These are phyloP conservation scores for Ceratobasidium sp. DNA, from an alignment of 1,284 basidiomycete species.

Conservation along the genomic window DNA sequence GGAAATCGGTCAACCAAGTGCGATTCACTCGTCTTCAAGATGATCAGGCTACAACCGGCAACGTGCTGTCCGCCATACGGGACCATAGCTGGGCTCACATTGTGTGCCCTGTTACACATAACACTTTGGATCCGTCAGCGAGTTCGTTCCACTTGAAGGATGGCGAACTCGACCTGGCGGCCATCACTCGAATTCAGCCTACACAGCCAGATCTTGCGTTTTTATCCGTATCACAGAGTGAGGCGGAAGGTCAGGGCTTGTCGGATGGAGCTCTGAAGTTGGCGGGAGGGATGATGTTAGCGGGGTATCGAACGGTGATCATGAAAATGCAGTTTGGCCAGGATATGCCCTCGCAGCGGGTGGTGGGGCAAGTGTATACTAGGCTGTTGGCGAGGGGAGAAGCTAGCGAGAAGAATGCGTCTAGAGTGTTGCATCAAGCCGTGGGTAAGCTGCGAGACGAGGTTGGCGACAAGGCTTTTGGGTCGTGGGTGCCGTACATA, in stretches of 20 bases:
- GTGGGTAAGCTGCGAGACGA: not conserved
- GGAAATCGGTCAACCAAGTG: too few species aligned
- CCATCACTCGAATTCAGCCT: not conserved
- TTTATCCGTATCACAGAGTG: not conserved
- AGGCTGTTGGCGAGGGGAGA: not conserved
- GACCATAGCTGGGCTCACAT: not conserved
- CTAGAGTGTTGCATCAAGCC: not conserved
- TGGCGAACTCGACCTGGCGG: not conserved
- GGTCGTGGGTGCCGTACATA: not conserved
- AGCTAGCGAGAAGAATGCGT: not conserved
- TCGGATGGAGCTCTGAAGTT: not conserved
- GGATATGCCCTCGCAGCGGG: not conserved
- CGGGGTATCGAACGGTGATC: not conserved
- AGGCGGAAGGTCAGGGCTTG: not conserved
- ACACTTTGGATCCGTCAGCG: not conserved
- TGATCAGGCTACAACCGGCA: not conserved
- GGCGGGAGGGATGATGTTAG: not conserved
- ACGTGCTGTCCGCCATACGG: not conserved
- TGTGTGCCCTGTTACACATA: not conserved
- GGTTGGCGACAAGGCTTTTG: slow-evolving; percentile 13
- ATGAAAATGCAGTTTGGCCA: not conserved
- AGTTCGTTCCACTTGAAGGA: not conserved
- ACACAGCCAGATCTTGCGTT: not conserved
- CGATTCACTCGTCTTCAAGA: too few species aligned
- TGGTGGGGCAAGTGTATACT: not conserved